Base-by-base conservation (phyloP, 805 yeast species). In the Lipomyces sp. region DNA sequence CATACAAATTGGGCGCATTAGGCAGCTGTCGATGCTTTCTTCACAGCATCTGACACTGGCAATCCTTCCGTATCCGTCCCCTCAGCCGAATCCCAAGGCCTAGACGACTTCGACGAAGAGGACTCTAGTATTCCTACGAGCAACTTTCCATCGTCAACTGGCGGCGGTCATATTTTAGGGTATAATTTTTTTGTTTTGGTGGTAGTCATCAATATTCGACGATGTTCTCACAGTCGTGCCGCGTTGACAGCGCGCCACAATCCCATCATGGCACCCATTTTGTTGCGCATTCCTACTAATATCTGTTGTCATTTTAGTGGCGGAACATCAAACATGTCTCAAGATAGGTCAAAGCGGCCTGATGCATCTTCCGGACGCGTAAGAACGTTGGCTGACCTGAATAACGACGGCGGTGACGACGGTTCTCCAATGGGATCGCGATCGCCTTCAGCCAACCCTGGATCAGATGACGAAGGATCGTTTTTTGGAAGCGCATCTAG, bases 391-490 rank as follows among this genome's bases (percentile, higher is more conserved):
- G 64, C 67, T n/a, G 70, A 66, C 56, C 60, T 65, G 18, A 64
- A 64, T 62, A 42, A 51, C 57, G 62, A 64, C 29, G 53, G 51
- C 65, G 50, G 67, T 32, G 13, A 50, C 59, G 10, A 30, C 42
- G 15, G 67, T 54, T n/a, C 53, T 34, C 62, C 57, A 13, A 13
- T 35, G 50, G 58, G 64, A 15, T 37, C 59, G 39, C 56, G 59
- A 15, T 11, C 58, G 53, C 34, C 59, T 32, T 42, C 39, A 32
- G 32, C 33, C 10, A 34, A 39, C 5, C 63, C 61, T 4, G 60
- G 51, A 60, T 60, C 48, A n/a, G 76, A 76, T 42, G 78, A 76
- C 45, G 80, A 79, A 15, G 42, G 42, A 8, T 54, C 62, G 35
- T 29, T 45, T 29, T 57, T 57, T 32, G 64, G 65, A 32, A 34